These are phyloP conservation scores for Madurella mycetomatis DNA, from an alignment of 2,329 filamentous ascomycete species.

Conservation along the genomic window DNA sequence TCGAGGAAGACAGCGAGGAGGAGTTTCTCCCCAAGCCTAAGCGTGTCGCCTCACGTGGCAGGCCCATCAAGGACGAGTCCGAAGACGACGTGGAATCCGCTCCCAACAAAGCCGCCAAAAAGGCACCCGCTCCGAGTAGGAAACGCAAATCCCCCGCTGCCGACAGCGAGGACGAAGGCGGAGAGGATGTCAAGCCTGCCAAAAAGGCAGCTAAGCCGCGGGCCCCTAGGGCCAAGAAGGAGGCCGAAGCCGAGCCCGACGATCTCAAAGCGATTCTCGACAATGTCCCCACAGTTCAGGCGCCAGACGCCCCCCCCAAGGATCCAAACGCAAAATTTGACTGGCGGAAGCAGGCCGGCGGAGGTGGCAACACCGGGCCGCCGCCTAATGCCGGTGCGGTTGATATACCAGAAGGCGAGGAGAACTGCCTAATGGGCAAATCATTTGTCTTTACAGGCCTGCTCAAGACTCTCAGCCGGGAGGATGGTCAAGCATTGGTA, in stretches of 20 bases:
- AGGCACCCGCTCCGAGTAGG: conserved; percentile 34
- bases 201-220: conserved; percentile 62
- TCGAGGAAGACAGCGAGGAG: conserved; percentile 70
- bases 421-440: conserved; percentile 85
- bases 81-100: conserved; percentile 31
- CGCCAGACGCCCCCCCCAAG: conserved; percentile 77
- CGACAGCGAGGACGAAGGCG: conserved; percentile 52
- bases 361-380: conserved; percentile 58
- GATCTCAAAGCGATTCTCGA: conserved; percentile 80
- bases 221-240: conserved; percentile 59
- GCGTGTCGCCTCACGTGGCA: conserved; percentile 43
- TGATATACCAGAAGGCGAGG: conserved; percentile 75
- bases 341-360: conserved; percentile 59
- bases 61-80: conserved; percentile 32
- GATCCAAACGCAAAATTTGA: conserved; percentile 73
- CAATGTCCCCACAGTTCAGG: conserved; percentile 74
- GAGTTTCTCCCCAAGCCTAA: conserved; percentile 60
- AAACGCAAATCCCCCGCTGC: conserved; percentile 57
- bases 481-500: conserved; percentile 79
- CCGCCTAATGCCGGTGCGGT: conserved; percentile 59
- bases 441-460: conserved; percentile 95
- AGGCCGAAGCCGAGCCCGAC: conserved; percentile 61
- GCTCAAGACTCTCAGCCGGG: conserved; percentile 72
- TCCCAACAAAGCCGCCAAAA: conserved; percentile 30
- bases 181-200: conserved; percentile 47